A percentile compares a stretch with the other conserved stretches of the same genome.
phyloP scores from a whole-genome alignment of 106 monocot species.

The Ottelia alismoides region DNA sequence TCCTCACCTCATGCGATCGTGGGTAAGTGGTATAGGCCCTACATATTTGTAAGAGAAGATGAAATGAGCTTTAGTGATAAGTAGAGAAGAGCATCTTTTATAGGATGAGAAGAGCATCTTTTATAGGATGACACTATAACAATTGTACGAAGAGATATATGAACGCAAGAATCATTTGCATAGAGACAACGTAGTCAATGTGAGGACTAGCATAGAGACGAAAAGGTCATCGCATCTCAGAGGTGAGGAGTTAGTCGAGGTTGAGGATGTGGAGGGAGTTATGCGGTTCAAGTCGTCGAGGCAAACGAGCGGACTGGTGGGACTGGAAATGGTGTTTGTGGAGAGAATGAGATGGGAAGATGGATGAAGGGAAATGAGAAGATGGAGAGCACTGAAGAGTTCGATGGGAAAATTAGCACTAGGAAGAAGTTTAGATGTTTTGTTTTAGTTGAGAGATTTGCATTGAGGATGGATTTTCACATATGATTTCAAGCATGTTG shows the following conservation, averaged over 20 bases:
- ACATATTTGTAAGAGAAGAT: slow-evolving; percentile 30
- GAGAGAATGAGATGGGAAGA: slow-evolving; percentile 39
- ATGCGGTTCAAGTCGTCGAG: slow-evolving; percentile 15
- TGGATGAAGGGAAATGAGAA: slow-evolving; percentile 12
- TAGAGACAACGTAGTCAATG: background rate
- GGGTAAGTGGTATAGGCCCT: slow-evolving; percentile 49
- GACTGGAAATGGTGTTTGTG: slow-evolving; percentile 18
- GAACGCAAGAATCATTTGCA: slow-evolving; percentile 1
- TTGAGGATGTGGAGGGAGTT: slow-evolving; percentile 4
- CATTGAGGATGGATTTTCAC: slow-evolving; percentile 14
- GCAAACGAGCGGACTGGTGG: slow-evolving; percentile 4
- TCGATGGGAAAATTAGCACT: background rate
- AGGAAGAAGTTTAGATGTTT: slow-evolving; percentile 12
- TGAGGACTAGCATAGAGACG: slow-evolving; percentile 1
- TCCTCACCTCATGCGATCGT: background rate
- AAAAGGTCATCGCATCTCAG: slow-evolving; percentile 7
- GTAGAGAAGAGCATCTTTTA: no score
- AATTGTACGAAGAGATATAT: slow-evolving; percentile 28
- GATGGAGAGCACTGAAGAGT: slow-evolving; percentile 1
- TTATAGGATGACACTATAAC: slow-evolving; percentile 39
- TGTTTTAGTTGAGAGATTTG: slow-evolving; percentile 35
- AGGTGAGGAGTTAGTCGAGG: slow-evolving; percentile 6
- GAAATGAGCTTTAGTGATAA: slow-evolving; percentile 11
- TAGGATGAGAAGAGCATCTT: slow-evolving; percentile 18
- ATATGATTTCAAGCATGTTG: slow-evolving; percentile 20